A percentile compares a stretch with the other conserved stretches of the same genome.
These are phyloP conservation scores for Rhizoclosmatium sp. DNA, from an alignment of 192 early-diverging fungal genomes.

Conservation along the genomic window DNA sequence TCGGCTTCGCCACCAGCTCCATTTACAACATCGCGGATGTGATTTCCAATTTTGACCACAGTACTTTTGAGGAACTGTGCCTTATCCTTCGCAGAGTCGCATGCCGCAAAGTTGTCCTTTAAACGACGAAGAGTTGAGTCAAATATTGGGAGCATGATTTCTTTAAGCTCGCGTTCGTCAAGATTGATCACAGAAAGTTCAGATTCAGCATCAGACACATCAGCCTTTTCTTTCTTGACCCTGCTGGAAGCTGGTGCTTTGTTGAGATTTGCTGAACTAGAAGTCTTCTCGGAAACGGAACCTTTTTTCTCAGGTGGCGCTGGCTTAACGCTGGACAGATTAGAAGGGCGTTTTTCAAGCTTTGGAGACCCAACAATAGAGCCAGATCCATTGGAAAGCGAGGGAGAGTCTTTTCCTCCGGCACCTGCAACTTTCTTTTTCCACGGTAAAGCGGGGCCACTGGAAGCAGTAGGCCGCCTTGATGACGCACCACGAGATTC, in stretches of 20 bases:
- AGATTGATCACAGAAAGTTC: slow-evolving; percentile 22
- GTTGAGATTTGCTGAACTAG: neutral
- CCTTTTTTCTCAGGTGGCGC: neutral
- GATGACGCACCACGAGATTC: slow-evolving; percentile 36
- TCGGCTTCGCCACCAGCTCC: slow-evolving; percentile 26
- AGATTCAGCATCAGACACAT: slow-evolving; percentile 31
- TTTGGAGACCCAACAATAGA: slow-evolving; percentile 21
- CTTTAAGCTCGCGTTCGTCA: slow-evolving; percentile 67
- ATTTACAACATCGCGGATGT: slow-evolving; percentile 51
- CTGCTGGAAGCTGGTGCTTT: slow-evolving; percentile 14
- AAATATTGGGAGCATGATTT: slow-evolving; percentile 64
- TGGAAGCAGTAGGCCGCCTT: neutral
- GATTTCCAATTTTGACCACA: slow-evolving; percentile 62
- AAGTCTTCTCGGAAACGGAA: slow-evolving; percentile 5
- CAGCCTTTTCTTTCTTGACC: neutral
- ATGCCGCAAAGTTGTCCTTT: slow-evolving; percentile 3
- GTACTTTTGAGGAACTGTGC: slow-evolving; percentile 60
- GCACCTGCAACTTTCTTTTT: slow-evolving; percentile 37
- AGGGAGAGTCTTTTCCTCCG: slow-evolving; percentile 23
- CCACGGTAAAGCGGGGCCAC: slow-evolving; percentile 20
- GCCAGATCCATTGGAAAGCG: slow-evolving; percentile 1
- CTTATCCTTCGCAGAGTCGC: slow-evolving; percentile 33
- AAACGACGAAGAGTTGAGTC: neutral
- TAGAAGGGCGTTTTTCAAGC: slow-evolving; percentile 6
- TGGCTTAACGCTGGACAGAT: neutral